Evolutionary conservation across 768 basidiomycete genomes (phyloP), one percentile per base, ranked within the genome.

Genomic region (Mycena capillaripes): DNA sequence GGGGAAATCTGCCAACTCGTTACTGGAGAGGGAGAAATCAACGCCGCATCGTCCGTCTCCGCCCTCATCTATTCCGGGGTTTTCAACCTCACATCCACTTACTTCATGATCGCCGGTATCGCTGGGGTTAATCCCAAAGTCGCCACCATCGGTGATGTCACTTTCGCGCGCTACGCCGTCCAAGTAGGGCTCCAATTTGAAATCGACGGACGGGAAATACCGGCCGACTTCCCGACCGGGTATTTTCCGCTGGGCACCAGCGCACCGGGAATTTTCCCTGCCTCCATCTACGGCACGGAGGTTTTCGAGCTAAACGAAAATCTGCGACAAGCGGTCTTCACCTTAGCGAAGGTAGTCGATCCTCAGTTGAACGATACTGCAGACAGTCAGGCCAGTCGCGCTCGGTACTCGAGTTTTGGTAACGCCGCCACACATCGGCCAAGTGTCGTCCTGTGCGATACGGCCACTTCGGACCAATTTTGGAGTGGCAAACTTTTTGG

Each of bases 21-120:
- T n/a, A n/a, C n/a, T n/a, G n/a, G n/a, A n/a, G n/a, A n/a, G n/a
- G 79, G 64, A 27, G 85, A 86, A 76, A 86, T 87, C 77, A 86
- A 87, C 73, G 85, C 86, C 0, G 85, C 84, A 21, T 71, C 79
- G 8, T 78, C 82, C 11, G 77, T 83, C 55, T 72, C 79, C 30
- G 80, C 86, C 0, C 74, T 86, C 63, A 68, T 82, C 11, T 74
- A 81, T 59, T 77, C 82, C 0, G 60, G 78, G 1, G 27, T 72
- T 16, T 87, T 87, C 77, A 76, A 86, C 76, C 78, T 86, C 59
- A 79, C 70, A 0, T 59, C 70, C 34, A 85, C 84, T 2, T 87
- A 87, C 73, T 87, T 85, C 77, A 76, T 86, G 34, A 75, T 86
- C 60, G 82, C 82, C 10, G 86, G 86, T 56, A 82, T 84, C 50